phyloP scores from a whole-genome alignment of 164 flowering plant genomes.

The Stephania yunnanensis region DNA sequence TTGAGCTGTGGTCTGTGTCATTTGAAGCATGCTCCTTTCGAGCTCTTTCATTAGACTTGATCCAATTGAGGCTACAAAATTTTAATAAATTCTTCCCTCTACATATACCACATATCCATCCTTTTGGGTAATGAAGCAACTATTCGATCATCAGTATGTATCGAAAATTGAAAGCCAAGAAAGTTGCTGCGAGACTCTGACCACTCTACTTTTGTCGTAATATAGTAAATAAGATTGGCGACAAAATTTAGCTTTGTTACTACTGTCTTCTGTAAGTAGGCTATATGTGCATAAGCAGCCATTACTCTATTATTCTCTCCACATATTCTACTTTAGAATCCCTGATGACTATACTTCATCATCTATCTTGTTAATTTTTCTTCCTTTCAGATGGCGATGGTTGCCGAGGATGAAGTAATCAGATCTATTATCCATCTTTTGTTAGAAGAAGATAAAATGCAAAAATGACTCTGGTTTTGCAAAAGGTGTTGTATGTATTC shows the following conservation, averaged over 20 bases:
- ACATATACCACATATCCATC: neutral
- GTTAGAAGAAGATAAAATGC: conserved; percentile 59
- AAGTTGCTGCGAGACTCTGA: neutral
- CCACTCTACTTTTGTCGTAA: neutral
- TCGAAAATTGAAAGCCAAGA: neutral
- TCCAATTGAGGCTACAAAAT: neutral
- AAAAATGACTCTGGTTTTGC: conserved; percentile 6
- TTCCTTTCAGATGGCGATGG: conserved; percentile 37
- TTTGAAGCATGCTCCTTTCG: neutral
- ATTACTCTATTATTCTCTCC: too few species aligned
- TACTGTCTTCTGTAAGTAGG: too few species aligned
- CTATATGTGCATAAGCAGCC: too few species aligned
- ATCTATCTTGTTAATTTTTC: neutral
- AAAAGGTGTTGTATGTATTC: conserved; percentile 11
- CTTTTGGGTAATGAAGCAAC: neutral
- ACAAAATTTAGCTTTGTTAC: too few species aligned
- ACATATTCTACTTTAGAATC: neutral
- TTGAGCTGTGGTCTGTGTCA: neutral
- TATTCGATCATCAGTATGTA: neutral
- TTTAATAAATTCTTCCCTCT: too few species aligned
- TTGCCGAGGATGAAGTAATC: conserved; percentile 56
- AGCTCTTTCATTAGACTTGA: neutral
- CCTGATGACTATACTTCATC: neutral
- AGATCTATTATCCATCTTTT: conserved; percentile 66
- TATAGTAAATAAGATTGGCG: too few species aligned